Percentiles rank a stretch among this genome's conserved stretches.
Evolutionary conservation across 257 asterid genomes (phyloP).

Genomic region (Gardenia jasminoides): DNA sequence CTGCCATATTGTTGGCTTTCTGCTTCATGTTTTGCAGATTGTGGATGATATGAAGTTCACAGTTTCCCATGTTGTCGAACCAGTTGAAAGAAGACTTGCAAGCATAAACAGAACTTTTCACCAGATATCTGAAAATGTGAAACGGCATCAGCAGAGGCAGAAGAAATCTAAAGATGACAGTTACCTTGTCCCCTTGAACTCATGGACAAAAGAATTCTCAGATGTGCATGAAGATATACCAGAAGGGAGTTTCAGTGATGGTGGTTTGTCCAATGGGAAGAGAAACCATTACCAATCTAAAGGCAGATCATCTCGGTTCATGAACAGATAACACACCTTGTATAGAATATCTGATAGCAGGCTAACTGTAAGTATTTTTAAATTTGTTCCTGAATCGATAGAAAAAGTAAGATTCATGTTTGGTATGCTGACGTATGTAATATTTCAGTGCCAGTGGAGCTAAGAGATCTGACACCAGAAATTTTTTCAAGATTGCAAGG

Average conservation of each 20-base stretch:
- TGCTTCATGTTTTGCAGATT: conserved; percentile 43
- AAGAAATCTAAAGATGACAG: conserved; percentile 80
- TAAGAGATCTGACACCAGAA: neutral
- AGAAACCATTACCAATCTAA: conserved; percentile 38
- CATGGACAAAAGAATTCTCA: conserved; percentile 62
- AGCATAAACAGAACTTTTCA: conserved; percentile 77
- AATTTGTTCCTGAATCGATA: neutral
- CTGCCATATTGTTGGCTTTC: conserved; percentile 11
- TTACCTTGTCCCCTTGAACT: conserved; percentile 70
- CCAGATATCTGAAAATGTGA: conserved; percentile 89
- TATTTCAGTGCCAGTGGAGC: neutral
- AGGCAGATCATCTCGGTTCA: conserved; percentile 47
- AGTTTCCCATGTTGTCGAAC: conserved; percentile 87
- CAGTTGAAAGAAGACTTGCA: conserved; percentile 94
- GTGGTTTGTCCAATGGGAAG: conserved; percentile 56
- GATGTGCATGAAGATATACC: conserved; percentile 58
- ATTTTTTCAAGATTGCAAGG: neutral
- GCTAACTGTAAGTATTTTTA: neutral
- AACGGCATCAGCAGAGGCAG: conserved; percentile 56
- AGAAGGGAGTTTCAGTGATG: conserved; percentile 79
- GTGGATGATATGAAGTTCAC: conserved; percentile 97
- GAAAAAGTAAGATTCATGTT: neutral
- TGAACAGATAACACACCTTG: conserved; percentile 35
- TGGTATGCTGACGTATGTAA: neutral
- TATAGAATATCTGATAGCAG: conserved; percentile 1